phyloP scores from a whole-genome alignment of 495 filamentous ascomycete genomes.

The Penicillium crystallinum region DNA sequence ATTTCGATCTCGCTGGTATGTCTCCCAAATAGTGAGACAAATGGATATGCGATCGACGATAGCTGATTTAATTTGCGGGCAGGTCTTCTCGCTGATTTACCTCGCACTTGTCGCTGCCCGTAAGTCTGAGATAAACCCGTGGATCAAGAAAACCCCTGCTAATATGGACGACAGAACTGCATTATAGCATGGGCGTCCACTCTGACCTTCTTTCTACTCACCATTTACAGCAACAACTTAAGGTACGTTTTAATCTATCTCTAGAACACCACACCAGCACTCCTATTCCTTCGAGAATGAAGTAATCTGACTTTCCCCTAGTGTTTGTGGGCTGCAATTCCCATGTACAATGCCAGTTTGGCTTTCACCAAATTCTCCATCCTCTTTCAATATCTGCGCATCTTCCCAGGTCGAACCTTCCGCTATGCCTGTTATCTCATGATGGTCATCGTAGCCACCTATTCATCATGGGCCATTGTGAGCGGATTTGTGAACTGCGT shows the following conservation, averaged over 20 bases:
- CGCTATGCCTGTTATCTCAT: conserved; percentile 29
- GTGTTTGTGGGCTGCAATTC: conserved; percentile 37
- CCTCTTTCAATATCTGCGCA: conserved; percentile 45
- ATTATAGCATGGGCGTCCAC: conserved; percentile 30
- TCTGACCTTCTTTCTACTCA: conserved; percentile 13
- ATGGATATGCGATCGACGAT: not conserved
- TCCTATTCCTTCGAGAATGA: not conserved
- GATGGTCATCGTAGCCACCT: conserved; percentile 31
- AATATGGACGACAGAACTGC: conserved; percentile 20
- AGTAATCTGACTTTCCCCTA: conserved; percentile 1
- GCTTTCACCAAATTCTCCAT: conserved; percentile 44
- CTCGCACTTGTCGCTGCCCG: conserved; percentile 31
- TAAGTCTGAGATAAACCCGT: conserved; percentile 9
- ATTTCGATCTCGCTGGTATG: conserved; percentile 29
- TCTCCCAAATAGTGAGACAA: not conserved
- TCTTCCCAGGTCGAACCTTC: conserved; percentile 37
- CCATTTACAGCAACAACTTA: conserved; percentile 25
- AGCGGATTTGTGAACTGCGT: conserved; percentile 48
- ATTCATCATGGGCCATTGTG: conserved; percentile 36
- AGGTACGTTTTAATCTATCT: conserved; percentile 15
- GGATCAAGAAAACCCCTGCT: not conserved
- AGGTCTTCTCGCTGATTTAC: conserved; percentile 29
- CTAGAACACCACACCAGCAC: not conserved
- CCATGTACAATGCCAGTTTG: conserved; percentile 39
- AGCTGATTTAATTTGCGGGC: not conserved